Conservation (phyloP, 495 filamentous ascomycete species). For the Neurospora sp. region DNA sequence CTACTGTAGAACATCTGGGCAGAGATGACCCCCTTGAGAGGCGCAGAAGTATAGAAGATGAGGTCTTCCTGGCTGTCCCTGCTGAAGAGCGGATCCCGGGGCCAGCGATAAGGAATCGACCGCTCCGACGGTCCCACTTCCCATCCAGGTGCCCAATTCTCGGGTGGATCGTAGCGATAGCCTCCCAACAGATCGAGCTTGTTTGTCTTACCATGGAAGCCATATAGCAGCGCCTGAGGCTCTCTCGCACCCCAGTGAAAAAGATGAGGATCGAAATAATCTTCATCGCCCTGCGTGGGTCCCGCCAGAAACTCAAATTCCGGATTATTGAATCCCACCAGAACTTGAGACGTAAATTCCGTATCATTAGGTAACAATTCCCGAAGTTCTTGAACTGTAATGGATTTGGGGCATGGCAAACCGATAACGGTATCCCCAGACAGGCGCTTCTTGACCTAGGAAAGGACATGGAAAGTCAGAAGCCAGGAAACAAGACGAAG, state of each 20-base stretch:
- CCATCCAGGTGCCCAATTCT: neutral
- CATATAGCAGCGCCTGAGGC: neutral
- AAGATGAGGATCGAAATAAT: neutral
- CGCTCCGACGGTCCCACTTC: neutral
- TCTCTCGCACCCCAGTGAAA: neutral
- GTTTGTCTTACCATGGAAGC: accelerated
- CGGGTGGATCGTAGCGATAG: neutral
- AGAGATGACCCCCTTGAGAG: neutral
- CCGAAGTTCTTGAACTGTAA: neutral
- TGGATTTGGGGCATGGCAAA: neutral
- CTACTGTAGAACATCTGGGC: neutral
- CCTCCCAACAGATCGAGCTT: neutral
- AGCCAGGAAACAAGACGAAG: neutral
- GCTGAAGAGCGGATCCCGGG: neutral
- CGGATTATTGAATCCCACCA: too few species aligned
- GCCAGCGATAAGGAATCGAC: neutral
- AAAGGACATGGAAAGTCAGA: neutral
- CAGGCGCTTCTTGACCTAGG: neutral
- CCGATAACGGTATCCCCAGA: neutral
- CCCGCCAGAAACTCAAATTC: neutral
- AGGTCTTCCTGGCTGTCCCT: neutral
- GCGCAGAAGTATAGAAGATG: neutral
- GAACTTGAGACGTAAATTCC: too few species aligned
- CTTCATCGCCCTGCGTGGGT: neutral
- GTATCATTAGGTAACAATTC: too few species aligned